Conservation (phyloP, 148 eudicot genomes). For the Heliosperma pusillum region DNA sequence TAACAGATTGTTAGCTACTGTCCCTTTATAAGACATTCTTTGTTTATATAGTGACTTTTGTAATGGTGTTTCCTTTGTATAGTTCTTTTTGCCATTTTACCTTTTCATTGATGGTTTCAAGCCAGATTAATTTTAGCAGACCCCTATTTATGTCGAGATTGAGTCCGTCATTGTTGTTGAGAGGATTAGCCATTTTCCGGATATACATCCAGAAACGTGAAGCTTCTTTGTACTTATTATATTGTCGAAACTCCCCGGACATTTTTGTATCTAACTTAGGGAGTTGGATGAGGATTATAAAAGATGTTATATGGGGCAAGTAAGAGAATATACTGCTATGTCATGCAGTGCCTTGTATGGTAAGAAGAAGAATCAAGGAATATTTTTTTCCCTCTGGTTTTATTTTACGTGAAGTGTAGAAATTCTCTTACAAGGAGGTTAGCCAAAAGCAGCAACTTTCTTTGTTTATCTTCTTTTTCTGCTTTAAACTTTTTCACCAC, state of each 20-base stretch:
- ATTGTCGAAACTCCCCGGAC: background rate
- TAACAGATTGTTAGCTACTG: background rate
- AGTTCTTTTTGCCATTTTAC: background rate
- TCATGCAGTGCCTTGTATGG: constrained; percentile 10
- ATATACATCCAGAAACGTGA: background rate
- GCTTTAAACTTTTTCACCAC: background rate
- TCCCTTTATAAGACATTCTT: background rate
- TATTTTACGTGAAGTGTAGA: constrained; percentile 30
- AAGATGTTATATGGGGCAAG: constrained; percentile 30
- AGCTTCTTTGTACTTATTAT: background rate
- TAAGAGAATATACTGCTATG: constrained; percentile 1
- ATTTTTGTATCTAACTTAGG: constrained; percentile 6
- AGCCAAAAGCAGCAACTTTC: constrained; percentile 15
- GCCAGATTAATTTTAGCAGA: background rate
- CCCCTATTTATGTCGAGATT: background rate
- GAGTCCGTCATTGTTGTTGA: background rate
- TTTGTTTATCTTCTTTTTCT: background rate
- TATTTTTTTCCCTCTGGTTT: background rate
- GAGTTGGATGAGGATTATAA: background rate
- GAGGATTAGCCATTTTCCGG: background rate
- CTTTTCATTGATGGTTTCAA: background rate
- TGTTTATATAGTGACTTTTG: background rate
- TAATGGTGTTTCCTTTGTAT: background rate
- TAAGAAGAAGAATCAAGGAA: constrained; percentile 20
- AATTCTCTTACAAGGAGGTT: constrained; percentile 23